phyloP scores from a whole-genome alignment of 2,329 filamentous ascomycete genomes.

The Keithomyces neogunnii region DNA sequence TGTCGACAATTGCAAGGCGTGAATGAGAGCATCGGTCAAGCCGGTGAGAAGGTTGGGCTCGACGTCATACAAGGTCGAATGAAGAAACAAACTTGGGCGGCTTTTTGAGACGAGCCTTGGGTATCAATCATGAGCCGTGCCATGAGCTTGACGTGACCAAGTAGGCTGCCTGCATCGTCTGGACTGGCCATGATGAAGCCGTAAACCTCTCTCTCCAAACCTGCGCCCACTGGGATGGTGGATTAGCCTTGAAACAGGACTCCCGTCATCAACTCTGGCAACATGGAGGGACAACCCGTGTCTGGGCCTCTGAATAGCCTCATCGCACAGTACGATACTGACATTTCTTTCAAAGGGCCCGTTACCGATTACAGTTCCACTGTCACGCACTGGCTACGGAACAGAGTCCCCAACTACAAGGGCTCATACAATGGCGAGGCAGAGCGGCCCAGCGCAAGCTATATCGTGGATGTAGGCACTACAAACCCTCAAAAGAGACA shows the following conservation, averaged over 20 bases:
- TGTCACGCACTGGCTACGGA: constrained; percentile 83
- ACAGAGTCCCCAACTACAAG: constrained; percentile 62
- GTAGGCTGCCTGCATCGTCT: neutral
- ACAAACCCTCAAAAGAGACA: neutral
- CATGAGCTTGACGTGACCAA: neutral
- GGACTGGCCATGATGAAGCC: neutral
- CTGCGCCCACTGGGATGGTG: neutral
- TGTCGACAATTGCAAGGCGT: neutral
- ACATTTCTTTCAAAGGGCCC: constrained; percentile 48
- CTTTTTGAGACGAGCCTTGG: neutral
- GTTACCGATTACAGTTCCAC: constrained; percentile 92
- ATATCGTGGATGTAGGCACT: constrained; percentile 66
- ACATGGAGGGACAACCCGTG: neutral
- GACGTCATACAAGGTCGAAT: neutral
- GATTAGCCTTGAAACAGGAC: neutral
- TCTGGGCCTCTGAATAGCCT: neutral
- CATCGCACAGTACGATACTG: constrained; percentile 10
- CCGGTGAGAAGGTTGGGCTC: neutral
- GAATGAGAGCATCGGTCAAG: neutral
- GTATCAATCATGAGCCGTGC: neutral
- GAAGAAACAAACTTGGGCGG: neutral
- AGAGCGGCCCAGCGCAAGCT: constrained; percentile 81
- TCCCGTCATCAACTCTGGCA: neutral
- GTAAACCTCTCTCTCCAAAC: neutral
- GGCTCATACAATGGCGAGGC: constrained; percentile 63